phyloP scores from a whole-genome alignment of 2,329 filamentous ascomycete species.

The Fonsecaea erecta region DNA sequence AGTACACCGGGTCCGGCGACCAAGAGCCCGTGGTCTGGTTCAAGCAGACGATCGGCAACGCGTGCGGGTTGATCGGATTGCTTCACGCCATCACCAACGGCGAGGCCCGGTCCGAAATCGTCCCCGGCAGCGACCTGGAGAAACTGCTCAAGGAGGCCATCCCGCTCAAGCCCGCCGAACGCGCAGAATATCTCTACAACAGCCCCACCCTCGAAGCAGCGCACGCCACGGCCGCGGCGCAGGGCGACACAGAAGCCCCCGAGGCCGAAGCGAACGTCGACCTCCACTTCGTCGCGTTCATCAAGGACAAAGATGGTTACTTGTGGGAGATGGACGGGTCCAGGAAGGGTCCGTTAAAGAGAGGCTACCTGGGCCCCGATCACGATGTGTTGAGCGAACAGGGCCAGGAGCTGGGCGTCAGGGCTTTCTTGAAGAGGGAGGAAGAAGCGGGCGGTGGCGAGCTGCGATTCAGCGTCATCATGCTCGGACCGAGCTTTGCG shows the following conservation, averaged over 20 bases:
- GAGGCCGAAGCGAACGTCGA: constrained; percentile 81
- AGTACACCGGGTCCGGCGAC: constrained; percentile 71
- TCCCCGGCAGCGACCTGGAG: constrained; percentile 52
- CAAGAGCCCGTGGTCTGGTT: constrained; percentile 87
- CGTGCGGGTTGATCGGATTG: constrained; percentile 87
- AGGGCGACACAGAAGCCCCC: constrained; percentile 80
- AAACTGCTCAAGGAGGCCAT: constrained; percentile 71
- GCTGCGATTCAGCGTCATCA: constrained; percentile 67
- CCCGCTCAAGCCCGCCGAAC: constrained; percentile 66
- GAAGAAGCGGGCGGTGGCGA: constrained; percentile 58
- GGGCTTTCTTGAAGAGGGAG: constrained; percentile 64
- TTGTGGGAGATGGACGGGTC: constrained; percentile 83
- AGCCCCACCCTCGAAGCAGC: constrained; percentile 75
- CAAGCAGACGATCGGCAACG: constrained; percentile 91
- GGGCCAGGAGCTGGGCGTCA: constrained; percentile 72
- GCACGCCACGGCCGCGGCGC: constrained; percentile 75
- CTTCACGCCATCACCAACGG: constrained; percentile 84
- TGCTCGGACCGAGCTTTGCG: constrained; percentile 61
- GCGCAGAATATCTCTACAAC: constrained; percentile 77
- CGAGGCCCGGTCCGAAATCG: constrained; percentile 65
- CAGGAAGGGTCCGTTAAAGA: constrained; percentile 72
- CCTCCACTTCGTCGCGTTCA: constrained; percentile 94
- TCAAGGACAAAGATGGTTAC: constrained; percentile 71
- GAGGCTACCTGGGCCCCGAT: constrained; percentile 61
- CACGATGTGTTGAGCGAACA: constrained; percentile 77